Conservation (phyloP, 2,329 filamentous ascomycete genomes). For the Didymella pinodella region DNA sequence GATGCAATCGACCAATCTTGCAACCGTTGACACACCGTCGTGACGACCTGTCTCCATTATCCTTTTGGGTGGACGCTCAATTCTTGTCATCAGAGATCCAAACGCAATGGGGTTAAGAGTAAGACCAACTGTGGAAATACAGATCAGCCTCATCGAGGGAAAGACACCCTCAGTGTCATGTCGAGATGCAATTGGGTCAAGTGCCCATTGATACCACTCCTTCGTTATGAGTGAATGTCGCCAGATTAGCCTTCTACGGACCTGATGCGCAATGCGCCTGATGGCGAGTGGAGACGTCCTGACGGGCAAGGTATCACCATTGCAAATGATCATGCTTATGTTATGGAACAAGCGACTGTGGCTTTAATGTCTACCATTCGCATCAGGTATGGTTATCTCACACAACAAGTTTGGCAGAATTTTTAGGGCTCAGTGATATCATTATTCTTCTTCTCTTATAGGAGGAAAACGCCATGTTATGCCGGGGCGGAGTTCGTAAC, state of each 20-base stretch:
- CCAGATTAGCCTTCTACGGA: background rate
- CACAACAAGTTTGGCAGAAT: background rate
- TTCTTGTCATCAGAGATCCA: background rate
- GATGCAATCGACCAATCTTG: no score
- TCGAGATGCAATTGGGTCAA: background rate
- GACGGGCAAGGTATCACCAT: background rate
- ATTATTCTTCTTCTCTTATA: conserved; percentile 22
- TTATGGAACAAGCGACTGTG: background rate
- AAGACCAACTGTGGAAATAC: background rate
- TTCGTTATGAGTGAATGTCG: background rate
- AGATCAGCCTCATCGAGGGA: background rate
- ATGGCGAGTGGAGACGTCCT: background rate
- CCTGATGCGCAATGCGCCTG: background rate
- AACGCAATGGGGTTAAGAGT: conserved; percentile 5
- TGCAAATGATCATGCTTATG: background rate
- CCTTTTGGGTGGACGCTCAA: no score
- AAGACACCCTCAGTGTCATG: background rate
- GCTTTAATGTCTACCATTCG: background rate
- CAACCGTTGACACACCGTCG: no score
- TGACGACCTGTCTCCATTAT: no score
- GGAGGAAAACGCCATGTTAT: conserved; percentile 29
- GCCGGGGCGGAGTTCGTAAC: conserved; percentile 22
- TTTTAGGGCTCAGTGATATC: conserved; percentile 8
- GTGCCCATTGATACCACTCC: background rate
- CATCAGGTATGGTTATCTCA: background rate